Percentiles rank a stretch among this genome's conserved stretches.
phyloP scores from a whole-genome alignment of 108 stramenopile genomes.

The Aurantiochytrium sp. region DNA sequence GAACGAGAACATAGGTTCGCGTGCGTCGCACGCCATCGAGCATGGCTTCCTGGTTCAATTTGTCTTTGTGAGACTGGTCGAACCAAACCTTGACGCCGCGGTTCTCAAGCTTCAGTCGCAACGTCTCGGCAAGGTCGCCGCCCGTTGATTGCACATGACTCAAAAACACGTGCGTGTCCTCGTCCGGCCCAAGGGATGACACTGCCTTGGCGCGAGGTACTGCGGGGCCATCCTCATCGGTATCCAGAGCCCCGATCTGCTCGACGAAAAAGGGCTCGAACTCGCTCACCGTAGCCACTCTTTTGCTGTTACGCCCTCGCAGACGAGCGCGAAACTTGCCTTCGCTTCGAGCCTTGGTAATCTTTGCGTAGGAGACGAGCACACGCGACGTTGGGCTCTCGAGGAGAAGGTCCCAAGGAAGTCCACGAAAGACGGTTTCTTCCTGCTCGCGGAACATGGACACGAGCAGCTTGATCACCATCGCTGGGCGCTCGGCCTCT shows the following conservation, averaged over 20 bases:
- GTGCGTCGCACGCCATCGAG: not conserved
- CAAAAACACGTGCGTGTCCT: not conserved
- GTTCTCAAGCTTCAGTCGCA: not conserved
- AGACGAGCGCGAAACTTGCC: not conserved
- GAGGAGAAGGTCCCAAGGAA: not conserved
- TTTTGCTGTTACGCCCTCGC: not conserved
- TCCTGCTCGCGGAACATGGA: not conserved
- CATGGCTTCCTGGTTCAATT: not conserved
- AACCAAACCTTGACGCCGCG: not conserved
- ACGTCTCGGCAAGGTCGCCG: not conserved
- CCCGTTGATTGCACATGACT: not conserved
- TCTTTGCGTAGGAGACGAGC: not conserved
- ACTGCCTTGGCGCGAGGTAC: not conserved
- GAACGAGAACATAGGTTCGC: not conserved
- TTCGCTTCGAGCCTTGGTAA: not conserved
- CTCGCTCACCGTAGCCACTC: not conserved
- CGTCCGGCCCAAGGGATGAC: not conserved
- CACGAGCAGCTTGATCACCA: not conserved
- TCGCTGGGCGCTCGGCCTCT: not conserved
- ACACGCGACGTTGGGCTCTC: not conserved
- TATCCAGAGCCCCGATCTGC: not conserved
- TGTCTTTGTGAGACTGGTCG: not conserved
- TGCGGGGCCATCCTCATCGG: not conserved
- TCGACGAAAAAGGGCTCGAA: not conserved
- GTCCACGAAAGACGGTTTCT: not conserved